phyloP scores from a whole-genome alignment of 192 early-diverging fungal species.

The Entophlyctis luteolus region DNA sequence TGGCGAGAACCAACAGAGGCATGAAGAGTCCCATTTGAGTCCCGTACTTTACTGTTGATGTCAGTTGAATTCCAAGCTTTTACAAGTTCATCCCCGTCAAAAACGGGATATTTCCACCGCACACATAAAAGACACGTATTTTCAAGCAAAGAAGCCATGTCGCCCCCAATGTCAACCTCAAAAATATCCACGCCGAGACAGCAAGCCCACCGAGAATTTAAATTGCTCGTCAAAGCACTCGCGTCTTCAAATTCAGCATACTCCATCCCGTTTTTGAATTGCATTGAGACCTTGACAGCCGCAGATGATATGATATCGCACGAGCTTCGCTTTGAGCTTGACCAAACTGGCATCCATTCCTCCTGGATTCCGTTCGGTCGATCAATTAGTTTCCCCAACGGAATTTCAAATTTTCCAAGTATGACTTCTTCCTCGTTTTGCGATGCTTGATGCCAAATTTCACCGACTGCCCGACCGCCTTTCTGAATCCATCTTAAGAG shows the following conservation, averaged over 20 bases:
- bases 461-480: conserved; percentile 30
- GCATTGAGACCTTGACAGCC: conserved; percentile 28
- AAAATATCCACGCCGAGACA: too few species aligned
- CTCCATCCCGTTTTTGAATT: conserved; percentile 17
- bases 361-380: conserved; percentile 17
- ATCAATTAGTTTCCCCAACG: conserved; percentile 15
- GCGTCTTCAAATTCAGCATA: not conserved
- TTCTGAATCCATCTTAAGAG: conserved; percentile 31
- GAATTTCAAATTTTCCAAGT: conserved; percentile 35
- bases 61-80: not conserved
- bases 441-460: conserved; percentile 31
- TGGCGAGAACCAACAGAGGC: not conserved
- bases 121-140: not conserved
- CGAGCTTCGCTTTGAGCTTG: not conserved
- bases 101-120: conserved; percentile 12
- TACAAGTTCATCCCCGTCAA: not conserved
- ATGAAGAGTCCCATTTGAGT: not conserved
- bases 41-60: not conserved
- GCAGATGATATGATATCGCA: not conserved
- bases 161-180: not conserved
- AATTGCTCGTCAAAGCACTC: not conserved
- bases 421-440: conserved; percentile 21
- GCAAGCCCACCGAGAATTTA: too few species aligned
- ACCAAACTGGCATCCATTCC: conserved; percentile 25
- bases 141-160: not conserved